Evolutionary conservation across 2,329 filamentous ascomycete species (phyloP).

Genomic region (Hymenotorrendiella dingleyae): DNA sequence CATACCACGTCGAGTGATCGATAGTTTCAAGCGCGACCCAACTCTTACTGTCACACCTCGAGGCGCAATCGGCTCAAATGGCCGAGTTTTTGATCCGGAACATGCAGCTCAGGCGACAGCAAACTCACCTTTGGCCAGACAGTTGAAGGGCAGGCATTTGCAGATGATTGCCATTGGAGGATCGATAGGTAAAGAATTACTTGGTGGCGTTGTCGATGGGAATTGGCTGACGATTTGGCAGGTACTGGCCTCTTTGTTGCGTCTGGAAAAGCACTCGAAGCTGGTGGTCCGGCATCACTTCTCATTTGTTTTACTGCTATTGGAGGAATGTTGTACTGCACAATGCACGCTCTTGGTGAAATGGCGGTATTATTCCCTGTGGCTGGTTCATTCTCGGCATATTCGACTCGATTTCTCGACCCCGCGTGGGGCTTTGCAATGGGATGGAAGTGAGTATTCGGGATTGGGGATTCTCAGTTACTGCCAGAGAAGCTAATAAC

Average conservation of each 20-base stretch:
- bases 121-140: conserved; percentile 66
- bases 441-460: conserved; percentile 58
- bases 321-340: conserved; percentile 85
- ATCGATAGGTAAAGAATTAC: conserved; percentile 59
- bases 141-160: conserved; percentile 76
- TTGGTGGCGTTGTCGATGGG: not conserved
- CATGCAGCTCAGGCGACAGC: conserved; percentile 57
- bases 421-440: conserved; percentile 94
- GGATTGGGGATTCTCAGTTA: not conserved
- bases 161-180: conserved; percentile 98
- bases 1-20: conserved; percentile 15
- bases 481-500: too few relatives aligned
- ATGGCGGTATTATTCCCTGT: conserved; percentile 87
- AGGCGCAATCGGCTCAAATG: conserved; percentile 28
- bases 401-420: conserved; percentile 86
- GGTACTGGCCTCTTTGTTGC: conserved; percentile 84
- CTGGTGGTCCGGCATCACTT: conserved; percentile 72
- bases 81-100: conserved; percentile 55
- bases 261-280: conserved; percentile 64
- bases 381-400: conserved; percentile 85
- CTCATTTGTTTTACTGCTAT: conserved; percentile 74
- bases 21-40: conserved; percentile 28
- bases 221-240: conserved; percentile 28
- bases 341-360: conserved; percentile 85
- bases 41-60: conserved; percentile 43